Conservation (phyloP, 306 rosid species). For the Inga laurina region DNA sequence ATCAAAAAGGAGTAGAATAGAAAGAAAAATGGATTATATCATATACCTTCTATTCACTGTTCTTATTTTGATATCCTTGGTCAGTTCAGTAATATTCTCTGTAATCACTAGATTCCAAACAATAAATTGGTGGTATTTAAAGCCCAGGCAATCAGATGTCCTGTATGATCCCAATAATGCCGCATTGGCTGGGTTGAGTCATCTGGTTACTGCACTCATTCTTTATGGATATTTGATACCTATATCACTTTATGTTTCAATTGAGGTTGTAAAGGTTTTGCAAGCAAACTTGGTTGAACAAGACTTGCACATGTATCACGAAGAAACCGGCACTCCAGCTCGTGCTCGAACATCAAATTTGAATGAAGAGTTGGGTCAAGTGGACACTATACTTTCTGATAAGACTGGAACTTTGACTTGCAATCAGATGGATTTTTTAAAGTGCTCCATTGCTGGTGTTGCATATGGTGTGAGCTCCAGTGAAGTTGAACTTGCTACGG, state of each 20-base stretch:
- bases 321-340: slow-evolving; percentile 84
- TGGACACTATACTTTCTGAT: slow-evolving; percentile 97
- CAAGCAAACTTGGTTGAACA: slow-evolving; percentile 91
- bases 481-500: slow-evolving; percentile 98
- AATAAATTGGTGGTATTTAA: slow-evolving; percentile 74
- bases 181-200: slow-evolving; percentile 75
- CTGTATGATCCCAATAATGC: slow-evolving; percentile 63
- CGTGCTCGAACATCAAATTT: slow-evolving; percentile 92
- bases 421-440: slow-evolving; percentile 98
- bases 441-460: slow-evolving; percentile 93
- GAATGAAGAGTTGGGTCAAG: slow-evolving; percentile 99
- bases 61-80: slow-evolving; percentile 74
- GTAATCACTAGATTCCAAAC: slow-evolving; percentile 59
- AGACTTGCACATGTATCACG: slow-evolving; percentile 91
- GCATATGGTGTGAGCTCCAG: slow-evolving; percentile 80
- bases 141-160: slow-evolving; percentile 46
- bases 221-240: slow-evolving; percentile 98
- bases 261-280: slow-evolving; percentile 95
- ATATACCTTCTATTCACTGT: slow-evolving; percentile 83
- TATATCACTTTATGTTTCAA: slow-evolving; percentile 95
- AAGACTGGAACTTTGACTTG: slow-evolving; percentile 99
- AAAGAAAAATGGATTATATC: slow-evolving; percentile 85
- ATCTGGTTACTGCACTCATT: slow-evolving; percentile 93
- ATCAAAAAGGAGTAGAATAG: slow-evolving; percentile 91
- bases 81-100: slow-evolving; percentile 88